Base-by-base conservation (phyloP, 108 stramenopile genomes). In the Poteriospumella lacustris region DNA sequence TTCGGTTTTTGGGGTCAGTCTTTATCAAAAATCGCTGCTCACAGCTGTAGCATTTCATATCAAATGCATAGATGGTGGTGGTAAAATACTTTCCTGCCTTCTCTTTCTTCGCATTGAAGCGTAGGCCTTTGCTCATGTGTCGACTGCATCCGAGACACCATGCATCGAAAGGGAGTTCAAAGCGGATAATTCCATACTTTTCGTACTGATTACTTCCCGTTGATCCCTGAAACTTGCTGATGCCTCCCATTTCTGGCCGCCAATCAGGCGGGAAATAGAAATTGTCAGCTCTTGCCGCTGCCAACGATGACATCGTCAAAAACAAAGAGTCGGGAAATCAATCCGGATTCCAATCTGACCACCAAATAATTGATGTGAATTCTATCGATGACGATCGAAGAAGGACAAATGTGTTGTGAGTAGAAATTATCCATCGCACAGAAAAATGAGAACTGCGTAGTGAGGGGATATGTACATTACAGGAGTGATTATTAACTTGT, bases 41-140 rank as follows among this genome's bases (percentile, higher is more conserved):
- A 86, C 94, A 95, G 0, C 81, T 79, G 39, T 92, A 88, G 85
- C 97, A 98, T 67, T 90, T 92, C 82, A 93, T 94, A 38, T 75
- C 81, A 79, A 98, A 98, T 80, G 94, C 91, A 76, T 86, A 93
- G 44, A 98, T 94, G 68, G 84, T 88, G 1, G 93, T 89, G 15
- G 91, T 88, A 75, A 91, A 91, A 80, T 95, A 95, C 38, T 83
- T 78, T 19, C 84, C 94, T 28, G 91, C 90, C 33, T 90, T 80
- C 1, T 81, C 84, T 76, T 98, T 98, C 73, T 91, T 86, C 2
- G 97, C 95, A 81, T 98, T 96, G 87, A 93, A 98, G 1, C 97
- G 87, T 0, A 79, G 43, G 9, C 82, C 82, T 62, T 91, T 86
- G 0, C 88, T 88, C 34, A 94, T 89, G 47, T 84, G 88, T 19